Evolutionary conservation across 2,329 filamentous ascomycete genomes (phyloP).

Genomic region (Penicillium sp.): DNA sequence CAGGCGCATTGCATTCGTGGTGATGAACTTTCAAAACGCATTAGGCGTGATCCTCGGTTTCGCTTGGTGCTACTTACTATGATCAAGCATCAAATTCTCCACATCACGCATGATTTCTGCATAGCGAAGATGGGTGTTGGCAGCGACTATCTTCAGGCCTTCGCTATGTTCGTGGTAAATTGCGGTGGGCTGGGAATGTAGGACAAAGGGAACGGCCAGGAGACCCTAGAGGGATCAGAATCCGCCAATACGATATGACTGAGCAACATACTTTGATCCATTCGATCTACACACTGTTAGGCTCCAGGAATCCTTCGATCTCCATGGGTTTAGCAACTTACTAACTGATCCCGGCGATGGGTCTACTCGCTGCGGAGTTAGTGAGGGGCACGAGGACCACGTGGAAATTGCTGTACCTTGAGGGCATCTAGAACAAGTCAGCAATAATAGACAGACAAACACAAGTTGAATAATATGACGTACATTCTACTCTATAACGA

Average conservation of each 20-base stretch:
- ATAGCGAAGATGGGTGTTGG: constrained; percentile 81
- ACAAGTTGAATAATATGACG: constrained; percentile 33
- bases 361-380: constrained; percentile 57
- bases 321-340: constrained; percentile 35
- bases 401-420: constrained; percentile 50
- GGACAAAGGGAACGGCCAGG: constrained; percentile 90
- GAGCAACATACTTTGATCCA: constrained; percentile 73
- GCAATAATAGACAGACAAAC: background rate
- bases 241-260: background rate
- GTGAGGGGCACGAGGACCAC: constrained; percentile 1
- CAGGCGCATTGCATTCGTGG: constrained; percentile 65
- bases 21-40: constrained; percentile 59
- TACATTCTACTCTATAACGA: constrained; percentile 67
- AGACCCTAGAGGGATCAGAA: constrained; percentile 55
- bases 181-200: constrained; percentile 91
- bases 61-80: constrained; percentile 58
- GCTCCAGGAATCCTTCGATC: background rate
- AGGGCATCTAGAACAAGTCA: constrained; percentile 55
- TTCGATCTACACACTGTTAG: constrained; percentile 57
- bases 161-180: constrained; percentile 70
- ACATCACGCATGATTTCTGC: constrained; percentile 94
- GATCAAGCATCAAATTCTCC: constrained; percentile 85
- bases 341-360: constrained; percentile 87
- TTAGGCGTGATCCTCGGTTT: background rate
- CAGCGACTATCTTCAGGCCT: constrained; percentile 68